Percentiles rank a stretch among this genome's conserved stretches.
Evolutionary conservation across 1,284 basidiomycete species (phyloP).

Genomic region (Pseudozyma flocculosa): DNA sequence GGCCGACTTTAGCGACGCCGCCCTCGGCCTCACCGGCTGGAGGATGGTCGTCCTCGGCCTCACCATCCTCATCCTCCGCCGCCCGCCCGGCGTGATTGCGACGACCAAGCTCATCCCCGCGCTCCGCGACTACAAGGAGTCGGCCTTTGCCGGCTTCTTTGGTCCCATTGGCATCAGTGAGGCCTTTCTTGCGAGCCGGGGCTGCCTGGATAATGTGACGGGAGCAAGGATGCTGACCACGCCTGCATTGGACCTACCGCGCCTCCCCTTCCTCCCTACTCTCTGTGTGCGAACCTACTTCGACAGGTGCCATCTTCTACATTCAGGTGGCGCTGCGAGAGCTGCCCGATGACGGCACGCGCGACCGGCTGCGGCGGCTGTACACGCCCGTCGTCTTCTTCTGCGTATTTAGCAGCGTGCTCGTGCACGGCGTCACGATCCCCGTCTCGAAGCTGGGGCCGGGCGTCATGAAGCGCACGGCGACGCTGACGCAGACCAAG

Average conservation of each 20-base stretch:
- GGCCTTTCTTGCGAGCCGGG: too few relatives aligned
- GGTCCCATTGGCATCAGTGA: conserved; percentile 56
- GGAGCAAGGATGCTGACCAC: too few relatives aligned
- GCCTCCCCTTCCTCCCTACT: too few relatives aligned
- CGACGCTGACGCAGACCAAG: conserved; percentile 25
- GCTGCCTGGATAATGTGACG: too few relatives aligned
- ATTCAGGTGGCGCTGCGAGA: conserved; percentile 61
- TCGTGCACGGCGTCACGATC: conserved; percentile 60
- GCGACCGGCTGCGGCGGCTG: conserved; percentile 57
- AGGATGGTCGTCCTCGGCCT: conserved; percentile 51
- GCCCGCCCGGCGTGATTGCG: conserved; percentile 51
- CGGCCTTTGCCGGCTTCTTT: conserved; percentile 54
- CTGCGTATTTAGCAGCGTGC: conserved; percentile 61
- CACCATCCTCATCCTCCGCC: conserved; percentile 44
- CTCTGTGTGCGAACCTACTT: too few relatives aligned
- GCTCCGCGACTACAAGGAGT: conserved; percentile 43
- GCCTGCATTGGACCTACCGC: too few relatives aligned
- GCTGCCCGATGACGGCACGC: conserved; percentile 60
- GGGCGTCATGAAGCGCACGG: conserved; percentile 36
- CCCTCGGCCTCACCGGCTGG: conserved; percentile 46
- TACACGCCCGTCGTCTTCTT: conserved; percentile 63
- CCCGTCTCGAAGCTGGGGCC: conserved; percentile 53
- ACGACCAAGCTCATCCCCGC: conserved; percentile 47
- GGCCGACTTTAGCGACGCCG: conserved; percentile 26
- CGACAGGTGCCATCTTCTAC: conserved; percentile 62